phyloP scores from a whole-genome alignment of 1,284 basidiomycete genomes.

The Thecaphora thlaspeos region DNA sequence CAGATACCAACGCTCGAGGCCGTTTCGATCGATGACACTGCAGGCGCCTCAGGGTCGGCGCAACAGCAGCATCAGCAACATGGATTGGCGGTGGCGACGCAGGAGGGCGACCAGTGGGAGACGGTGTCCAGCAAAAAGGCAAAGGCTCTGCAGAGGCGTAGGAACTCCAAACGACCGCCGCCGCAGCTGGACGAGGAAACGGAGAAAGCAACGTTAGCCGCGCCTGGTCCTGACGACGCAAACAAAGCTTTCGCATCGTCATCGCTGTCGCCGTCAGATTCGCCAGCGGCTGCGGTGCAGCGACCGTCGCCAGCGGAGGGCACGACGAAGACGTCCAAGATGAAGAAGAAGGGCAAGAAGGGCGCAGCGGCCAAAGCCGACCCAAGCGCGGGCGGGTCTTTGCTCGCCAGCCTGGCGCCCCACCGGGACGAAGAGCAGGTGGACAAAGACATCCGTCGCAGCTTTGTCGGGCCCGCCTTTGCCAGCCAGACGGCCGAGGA shows the following conservation, averaged over 20 bases:
- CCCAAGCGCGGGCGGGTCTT: not conserved
- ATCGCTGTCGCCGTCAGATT: no score
- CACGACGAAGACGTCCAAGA: not conserved
- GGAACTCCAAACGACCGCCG: not conserved
- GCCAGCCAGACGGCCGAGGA: conserved; percentile 3
- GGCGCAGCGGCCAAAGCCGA: not conserved
- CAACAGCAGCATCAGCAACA: conserved; percentile 1
- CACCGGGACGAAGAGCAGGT: conserved; percentile 50
- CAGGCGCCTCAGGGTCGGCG: no score
- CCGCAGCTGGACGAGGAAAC: conserved; percentile 2
- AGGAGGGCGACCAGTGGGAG: conserved; percentile 14
- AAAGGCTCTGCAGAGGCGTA: conserved; percentile 4
- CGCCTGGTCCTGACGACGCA: not conserved
- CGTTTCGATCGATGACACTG: not conserved
- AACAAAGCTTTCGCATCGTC: not conserved
- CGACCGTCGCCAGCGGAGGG: not conserved
- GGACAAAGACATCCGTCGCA: conserved; percentile 50
- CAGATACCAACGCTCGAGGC: conserved; percentile 17
- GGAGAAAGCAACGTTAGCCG: not conserved
- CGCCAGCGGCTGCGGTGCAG: no score
- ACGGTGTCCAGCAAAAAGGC: conserved; percentile 21
- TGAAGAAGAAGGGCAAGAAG: not conserved
- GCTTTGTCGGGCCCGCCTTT: conserved; percentile 44
- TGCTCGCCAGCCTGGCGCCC: conserved; percentile 8
- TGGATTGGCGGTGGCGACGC: no score